These are phyloP conservation scores for Ceratorhiza oryzae-sativae DNA, from an alignment of 1,284 basidiomycete species.

Conservation along the genomic window DNA sequence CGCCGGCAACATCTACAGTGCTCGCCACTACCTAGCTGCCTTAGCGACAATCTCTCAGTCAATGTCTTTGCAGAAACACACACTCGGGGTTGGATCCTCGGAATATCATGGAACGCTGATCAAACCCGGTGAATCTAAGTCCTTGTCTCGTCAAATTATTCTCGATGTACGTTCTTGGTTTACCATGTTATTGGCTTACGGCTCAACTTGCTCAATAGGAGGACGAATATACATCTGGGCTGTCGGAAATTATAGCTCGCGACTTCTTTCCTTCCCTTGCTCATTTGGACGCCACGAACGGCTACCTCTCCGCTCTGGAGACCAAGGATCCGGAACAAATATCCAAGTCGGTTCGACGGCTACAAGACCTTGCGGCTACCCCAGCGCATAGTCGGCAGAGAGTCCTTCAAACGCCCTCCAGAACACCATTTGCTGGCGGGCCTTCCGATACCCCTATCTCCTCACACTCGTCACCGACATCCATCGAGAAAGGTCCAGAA, in stretches of 20 bases:
- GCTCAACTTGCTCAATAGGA: constrained; percentile 56
- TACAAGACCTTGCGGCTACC: constrained; percentile 68
- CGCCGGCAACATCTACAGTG: not conserved
- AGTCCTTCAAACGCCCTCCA: constrained; percentile 62
- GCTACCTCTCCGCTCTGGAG: constrained; percentile 79
- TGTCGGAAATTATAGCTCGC: constrained; percentile 93
- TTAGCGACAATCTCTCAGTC: not conserved
- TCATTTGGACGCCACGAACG: constrained; percentile 85
- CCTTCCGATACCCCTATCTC: constrained; percentile 71
- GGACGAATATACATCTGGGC: constrained; percentile 90
- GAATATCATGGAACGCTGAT: constrained; percentile 33
- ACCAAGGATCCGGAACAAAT: constrained; percentile 76
- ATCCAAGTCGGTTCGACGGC: constrained; percentile 71
- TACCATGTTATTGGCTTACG: constrained; percentile 2
- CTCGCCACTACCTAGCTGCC: constrained; percentile 5
- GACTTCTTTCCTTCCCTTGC: constrained; percentile 96
- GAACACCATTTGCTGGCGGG: constrained; percentile 62
- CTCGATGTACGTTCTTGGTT: constrained; percentile 57
- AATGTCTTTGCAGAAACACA: not conserved
- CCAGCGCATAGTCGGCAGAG: constrained; percentile 55
- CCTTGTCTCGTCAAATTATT: constrained; percentile 58
- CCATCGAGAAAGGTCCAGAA: constrained; percentile 59
- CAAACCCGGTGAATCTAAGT: constrained; percentile 27
- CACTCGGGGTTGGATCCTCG: not conserved
- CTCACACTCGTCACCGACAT: constrained; percentile 49